These are phyloP conservation scores for Pelargonium fulgidum DNA, from an alignment of 441 rosid genomes.

Conservation along the genomic window DNA sequence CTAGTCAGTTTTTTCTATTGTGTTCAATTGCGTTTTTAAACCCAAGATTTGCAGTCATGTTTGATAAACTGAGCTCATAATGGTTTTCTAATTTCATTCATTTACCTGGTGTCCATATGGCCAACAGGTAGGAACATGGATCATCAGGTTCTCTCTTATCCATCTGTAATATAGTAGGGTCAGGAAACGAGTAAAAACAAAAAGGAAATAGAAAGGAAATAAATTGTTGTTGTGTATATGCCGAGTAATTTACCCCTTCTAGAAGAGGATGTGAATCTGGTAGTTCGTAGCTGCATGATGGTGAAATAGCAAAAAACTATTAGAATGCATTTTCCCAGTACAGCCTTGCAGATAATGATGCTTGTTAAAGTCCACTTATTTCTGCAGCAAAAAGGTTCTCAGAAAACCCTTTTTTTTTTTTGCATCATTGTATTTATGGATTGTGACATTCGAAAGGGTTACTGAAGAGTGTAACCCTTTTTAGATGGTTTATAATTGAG, in stretches of 20 bases:
- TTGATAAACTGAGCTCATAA: slow-evolving; percentile 4
- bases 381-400: background rate
- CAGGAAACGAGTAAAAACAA: background rate
- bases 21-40: background rate
- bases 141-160: slow-evolving; percentile 82
- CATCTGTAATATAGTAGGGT: slow-evolving; percentile 44
- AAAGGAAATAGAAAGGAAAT: background rate
- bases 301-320: slow-evolving; percentile 4
- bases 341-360: background rate
- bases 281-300: slow-evolving; percentile 74
- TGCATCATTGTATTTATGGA: background rate
- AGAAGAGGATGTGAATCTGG: slow-evolving; percentile 88
- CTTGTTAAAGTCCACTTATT: too few species aligned
- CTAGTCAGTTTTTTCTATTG: too few species aligned
- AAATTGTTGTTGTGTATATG: background rate
- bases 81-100: slow-evolving; percentile 7
- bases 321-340: background rate
- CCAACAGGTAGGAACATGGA: slow-evolving; percentile 88
- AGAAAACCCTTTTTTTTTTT: background rate
- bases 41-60: background rate
- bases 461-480: background rate
- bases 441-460: background rate
- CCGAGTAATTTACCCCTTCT: slow-evolving; percentile 44
- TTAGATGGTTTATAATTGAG: background rate
- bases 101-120: slow-evolving; percentile 96